A percentile compares a stretch with the other conserved stretches of the same genome.
Evolutionary conservation across 305 asterid species (phyloP).

Genomic region (Fraxinus nigra): DNA sequence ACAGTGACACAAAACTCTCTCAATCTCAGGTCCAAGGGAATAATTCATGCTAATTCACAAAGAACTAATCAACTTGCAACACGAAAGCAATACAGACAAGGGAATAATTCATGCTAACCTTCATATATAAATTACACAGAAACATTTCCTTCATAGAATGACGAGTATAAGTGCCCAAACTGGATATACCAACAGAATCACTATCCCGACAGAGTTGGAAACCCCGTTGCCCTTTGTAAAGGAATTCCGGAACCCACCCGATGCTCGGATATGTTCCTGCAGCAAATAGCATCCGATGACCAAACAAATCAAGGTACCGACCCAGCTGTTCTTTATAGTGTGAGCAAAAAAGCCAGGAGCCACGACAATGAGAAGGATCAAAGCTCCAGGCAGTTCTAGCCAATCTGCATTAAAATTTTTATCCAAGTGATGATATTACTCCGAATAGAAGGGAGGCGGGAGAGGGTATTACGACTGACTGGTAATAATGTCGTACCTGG

Average conservation of each 20-base stretch:
- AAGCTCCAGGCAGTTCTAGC: slow-evolving; percentile 72
- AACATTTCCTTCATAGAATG: slow-evolving; percentile 35
- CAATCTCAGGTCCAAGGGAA: neutral
- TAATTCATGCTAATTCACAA: too few species aligned
- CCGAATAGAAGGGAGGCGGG: neutral
- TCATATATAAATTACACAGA: slow-evolving; percentile 3
- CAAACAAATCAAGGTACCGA: slow-evolving; percentile 56
- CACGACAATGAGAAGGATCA: slow-evolving; percentile 70
- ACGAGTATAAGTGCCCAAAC: slow-evolving; percentile 71
- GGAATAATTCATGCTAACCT: neutral
- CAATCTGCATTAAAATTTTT: slow-evolving; percentile 54
- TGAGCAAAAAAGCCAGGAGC: slow-evolving; percentile 63
- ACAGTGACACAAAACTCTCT: neutral
- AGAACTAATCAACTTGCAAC: neutral
- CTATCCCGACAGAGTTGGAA: slow-evolving; percentile 73
- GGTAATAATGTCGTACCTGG: slow-evolving; percentile 46
- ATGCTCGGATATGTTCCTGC: slow-evolving; percentile 89
- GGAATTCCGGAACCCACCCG: slow-evolving; percentile 89
- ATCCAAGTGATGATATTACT: neutral
- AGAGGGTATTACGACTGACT: neutral
- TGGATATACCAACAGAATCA: slow-evolving; percentile 71
- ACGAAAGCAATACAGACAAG: slow-evolving; percentile 1
- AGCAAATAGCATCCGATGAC: slow-evolving; percentile 76
- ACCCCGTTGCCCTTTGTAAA: slow-evolving; percentile 70
- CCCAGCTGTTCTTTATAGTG: slow-evolving; percentile 37